Percentiles rank a stretch among this genome's conserved stretches.
Evolutionary conservation across 225 moss, liverwort and hornwort genomes (phyloP).

Genomic region (Thuidium tamariscinum): DNA sequence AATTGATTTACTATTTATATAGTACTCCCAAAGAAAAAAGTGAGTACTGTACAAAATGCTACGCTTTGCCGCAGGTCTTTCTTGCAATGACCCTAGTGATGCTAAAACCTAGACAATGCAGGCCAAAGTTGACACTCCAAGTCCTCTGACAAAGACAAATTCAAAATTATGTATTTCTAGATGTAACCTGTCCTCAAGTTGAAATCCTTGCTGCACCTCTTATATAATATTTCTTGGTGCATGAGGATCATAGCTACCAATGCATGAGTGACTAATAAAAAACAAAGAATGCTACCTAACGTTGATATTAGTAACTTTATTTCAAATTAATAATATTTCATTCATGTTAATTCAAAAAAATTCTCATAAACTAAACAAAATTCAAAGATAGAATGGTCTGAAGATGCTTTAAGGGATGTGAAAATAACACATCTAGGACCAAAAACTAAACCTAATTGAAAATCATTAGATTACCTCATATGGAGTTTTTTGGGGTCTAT

Average conservation of each 20-base stretch:
- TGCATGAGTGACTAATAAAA: neutral
- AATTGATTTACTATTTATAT: too few species aligned
- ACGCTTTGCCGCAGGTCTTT: too few species aligned
- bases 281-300: neutral
- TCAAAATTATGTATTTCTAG: neutral
- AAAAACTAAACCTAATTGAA: neutral
- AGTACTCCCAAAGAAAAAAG: too few species aligned
- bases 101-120: neutral
- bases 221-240: neutral
- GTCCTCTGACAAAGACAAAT: too few species aligned
- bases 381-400: neutral
- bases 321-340: neutral
- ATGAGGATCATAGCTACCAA: neutral
- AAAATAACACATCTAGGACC: neutral
- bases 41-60: too few species aligned
- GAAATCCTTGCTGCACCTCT: neutral
- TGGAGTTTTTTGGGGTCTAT: neutral
- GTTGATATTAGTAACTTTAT: neutral
- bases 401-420: neutral
- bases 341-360: neutral
- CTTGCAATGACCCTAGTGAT: too few species aligned
- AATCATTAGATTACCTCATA: neutral
- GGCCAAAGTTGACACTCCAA: neutral
- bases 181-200: neutral
- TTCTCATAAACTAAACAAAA: neutral